Evolutionary conservation across 176 grass and related monocot species (phyloP), one percentile per base, ranked within the genome.

Genomic region (Raddia guianensis): DNA sequence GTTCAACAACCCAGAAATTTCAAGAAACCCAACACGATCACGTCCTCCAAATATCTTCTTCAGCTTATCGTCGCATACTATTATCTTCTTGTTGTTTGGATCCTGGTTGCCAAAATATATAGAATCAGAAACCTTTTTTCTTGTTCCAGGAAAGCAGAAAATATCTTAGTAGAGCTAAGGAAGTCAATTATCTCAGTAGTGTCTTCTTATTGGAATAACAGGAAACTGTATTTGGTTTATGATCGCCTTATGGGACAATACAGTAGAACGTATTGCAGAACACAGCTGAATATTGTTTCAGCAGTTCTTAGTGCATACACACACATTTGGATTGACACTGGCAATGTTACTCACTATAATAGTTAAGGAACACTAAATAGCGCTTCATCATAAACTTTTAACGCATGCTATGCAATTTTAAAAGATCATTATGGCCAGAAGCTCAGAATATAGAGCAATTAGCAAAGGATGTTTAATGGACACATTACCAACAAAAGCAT

Each of bases 41-140:
- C 80, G 90, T 2, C 87, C 93, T 79, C 77, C 93, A 90, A 95
- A 83, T 64, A 95, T 87, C 83, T 92, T 92, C 87, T 92, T 95
- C 45, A 92, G 84, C 47, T 95, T 92, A 42, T 90, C 93, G 0
- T 95, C 93, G 2, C 93, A 95, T 42, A 95, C 70, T 80, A 95
- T 87, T 59, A 90, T 83, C 80, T 80, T 94, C 90, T 92, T 95
- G 69, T 95, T 76, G n/a, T 77, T 83, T 3, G 92, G 92, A 79
- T 92, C 92, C 92, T 92, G 85, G 0, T 50, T 49, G 5, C 42
- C 83, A 55, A 80, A 75, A 55, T 4, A 67, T 32, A 67, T 1
- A 76, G 46, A 80, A 67, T 67, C 59, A 87, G 47, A 10, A 44
- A 68, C 27, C 27, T 1, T 27, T 56, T 7, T 55, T 33, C 49